These are phyloP conservation scores for Ceratobasidium sp. DNA, from an alignment of 1,284 basidiomycete species.

Conservation along the genomic window DNA sequence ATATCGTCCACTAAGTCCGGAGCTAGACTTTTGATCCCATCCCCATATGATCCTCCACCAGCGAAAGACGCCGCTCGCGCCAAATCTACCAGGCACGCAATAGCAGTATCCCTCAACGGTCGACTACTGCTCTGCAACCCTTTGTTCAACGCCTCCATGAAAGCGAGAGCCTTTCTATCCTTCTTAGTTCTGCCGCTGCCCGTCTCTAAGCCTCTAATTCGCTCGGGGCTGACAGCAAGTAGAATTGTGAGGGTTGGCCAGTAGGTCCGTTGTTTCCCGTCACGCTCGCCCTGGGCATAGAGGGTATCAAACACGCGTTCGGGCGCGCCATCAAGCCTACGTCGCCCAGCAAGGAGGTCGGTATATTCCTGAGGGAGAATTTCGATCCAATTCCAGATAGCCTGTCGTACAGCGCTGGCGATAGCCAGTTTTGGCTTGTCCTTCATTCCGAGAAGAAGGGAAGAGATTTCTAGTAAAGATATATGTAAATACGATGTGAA, in stretches of 20 bases:
- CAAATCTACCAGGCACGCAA: constrained; percentile 85
- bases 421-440: constrained; percentile 80
- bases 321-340: constrained; percentile 82
- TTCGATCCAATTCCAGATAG: constrained; percentile 95
- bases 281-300: constrained; percentile 69
- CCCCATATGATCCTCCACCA: constrained; percentile 2
- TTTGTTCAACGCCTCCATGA: constrained; percentile 52
- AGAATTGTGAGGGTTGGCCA: constrained; percentile 89
- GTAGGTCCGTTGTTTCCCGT: constrained; percentile 67
- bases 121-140: constrained; percentile 50
- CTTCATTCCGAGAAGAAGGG: constrained; percentile 87
- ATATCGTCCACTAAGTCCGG: constrained; percentile 83
- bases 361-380: constrained; percentile 86
- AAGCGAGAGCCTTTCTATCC: constrained; percentile 25
- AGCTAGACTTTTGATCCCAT: constrained; percentile 62
- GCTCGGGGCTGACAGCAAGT: constrained; percentile 82
- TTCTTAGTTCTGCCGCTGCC: constrained; percentile 3
- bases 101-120: constrained; percentile 69
- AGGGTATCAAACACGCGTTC: constrained; percentile 87
- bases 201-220: constrained; percentile 60
- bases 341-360: constrained; percentile 70
- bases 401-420: constrained; percentile 80
- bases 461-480: constrained; percentile 74
- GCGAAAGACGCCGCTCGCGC: constrained; percentile 74
- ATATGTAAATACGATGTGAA: constrained; percentile 1